A percentile compares a stretch with the other conserved stretches of the same genome.
These are phyloP conservation scores for Quercus variabilis DNA, from an alignment of 306 rosid species.

Conservation along the genomic window DNA sequence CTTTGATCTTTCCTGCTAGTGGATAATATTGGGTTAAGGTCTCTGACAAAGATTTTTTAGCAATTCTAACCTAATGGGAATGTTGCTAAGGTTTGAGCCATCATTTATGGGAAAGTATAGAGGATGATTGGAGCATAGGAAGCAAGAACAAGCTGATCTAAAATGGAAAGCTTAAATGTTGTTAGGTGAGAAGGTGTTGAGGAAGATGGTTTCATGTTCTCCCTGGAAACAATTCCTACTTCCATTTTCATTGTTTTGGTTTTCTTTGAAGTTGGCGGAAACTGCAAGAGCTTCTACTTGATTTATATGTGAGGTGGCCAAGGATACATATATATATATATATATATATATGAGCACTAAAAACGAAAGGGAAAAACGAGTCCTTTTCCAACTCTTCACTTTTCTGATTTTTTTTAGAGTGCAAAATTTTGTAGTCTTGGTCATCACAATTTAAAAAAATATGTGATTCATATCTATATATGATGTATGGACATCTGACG, in stretches of 20 bases:
- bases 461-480: too few species aligned
- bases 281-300: not conserved
- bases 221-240: conserved; percentile 5
- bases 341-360: too few species aligned
- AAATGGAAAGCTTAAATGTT: conserved; percentile 25
- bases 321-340: not conserved
- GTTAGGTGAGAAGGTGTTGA: conserved; percentile 35
- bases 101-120: conserved; percentile 10
- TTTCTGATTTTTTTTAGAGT: not conserved
- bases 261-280: not conserved
- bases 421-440: too few species aligned
- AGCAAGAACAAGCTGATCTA: conserved; percentile 37
- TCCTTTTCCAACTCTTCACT: not conserved
- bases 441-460: too few species aligned
- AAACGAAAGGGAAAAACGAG: too few species aligned
- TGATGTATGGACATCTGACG: too few species aligned
- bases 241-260: not conserved
- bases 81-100: not conserved
- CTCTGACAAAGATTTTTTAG: conserved; percentile 25
- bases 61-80: not conserved
- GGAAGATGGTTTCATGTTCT: conserved; percentile 30
- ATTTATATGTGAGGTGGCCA: not conserved
- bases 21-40: conserved; percentile 32
- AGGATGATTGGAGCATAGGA: conserved; percentile 36
- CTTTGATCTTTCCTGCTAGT: conserved; percentile 29